phyloP scores from a whole-genome alignment of 2,329 filamentous ascomycete species.

The Trichothecium sympodiale region DNA sequence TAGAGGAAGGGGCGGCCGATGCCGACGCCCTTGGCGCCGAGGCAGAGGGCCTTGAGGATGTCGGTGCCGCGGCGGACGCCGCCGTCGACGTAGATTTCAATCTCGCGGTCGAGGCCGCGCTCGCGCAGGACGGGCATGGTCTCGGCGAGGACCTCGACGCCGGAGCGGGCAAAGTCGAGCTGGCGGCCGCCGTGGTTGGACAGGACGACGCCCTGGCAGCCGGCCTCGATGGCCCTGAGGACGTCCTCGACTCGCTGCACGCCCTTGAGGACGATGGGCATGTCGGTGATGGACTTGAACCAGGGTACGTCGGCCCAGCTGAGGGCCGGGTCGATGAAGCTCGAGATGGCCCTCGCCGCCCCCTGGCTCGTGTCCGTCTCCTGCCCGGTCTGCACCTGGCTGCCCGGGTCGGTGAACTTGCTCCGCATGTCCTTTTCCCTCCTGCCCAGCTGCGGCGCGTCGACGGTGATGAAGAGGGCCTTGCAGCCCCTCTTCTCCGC shows the following conservation, averaged over 20 bases:
- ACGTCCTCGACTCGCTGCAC: constrained; percentile 96
- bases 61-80: constrained; percentile 85
- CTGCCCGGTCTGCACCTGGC: constrained; percentile 68
- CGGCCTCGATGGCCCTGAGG: constrained; percentile 68
- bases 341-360: constrained; percentile 86
- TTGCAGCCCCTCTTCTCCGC: constrained; percentile 88
- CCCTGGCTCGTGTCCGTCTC: constrained; percentile 80
- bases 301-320: constrained; percentile 91
- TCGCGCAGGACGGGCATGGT: constrained; percentile 78
- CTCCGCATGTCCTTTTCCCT: constrained; percentile 96
- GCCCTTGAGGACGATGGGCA: constrained; percentile 95
- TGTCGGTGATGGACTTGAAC: constrained; percentile 81
- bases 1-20: constrained; percentile 93
- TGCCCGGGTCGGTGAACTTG: constrained; percentile 78
- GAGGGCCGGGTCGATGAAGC: constrained; percentile 90
- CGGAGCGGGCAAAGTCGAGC: constrained; percentile 82
- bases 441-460: constrained; percentile 88
- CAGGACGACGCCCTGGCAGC: constrained; percentile 81
- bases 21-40: constrained; percentile 85
- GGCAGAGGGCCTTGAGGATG: constrained; percentile 87
- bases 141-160: constrained; percentile 83
- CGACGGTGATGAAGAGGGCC: constrained; percentile 95
- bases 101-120: constrained; percentile 59
- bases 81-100: constrained; percentile 87
- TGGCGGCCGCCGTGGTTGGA: constrained; percentile 95